phyloP scores from a whole-genome alignment of 768 basidiomycete species.

The Lactarius akahatsu region DNA sequence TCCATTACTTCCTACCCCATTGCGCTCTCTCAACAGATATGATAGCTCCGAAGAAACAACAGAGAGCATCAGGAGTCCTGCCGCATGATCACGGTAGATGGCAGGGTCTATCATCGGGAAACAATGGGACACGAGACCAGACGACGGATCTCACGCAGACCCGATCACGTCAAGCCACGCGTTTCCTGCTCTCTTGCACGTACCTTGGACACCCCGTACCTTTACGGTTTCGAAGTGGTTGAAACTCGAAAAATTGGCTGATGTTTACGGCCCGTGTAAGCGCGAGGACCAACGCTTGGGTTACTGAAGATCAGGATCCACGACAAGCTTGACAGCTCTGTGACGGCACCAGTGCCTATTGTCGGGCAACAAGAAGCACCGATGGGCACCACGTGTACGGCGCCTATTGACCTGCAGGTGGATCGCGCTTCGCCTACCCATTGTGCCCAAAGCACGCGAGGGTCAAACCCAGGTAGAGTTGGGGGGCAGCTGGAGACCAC shows the following conservation, averaged over 20 bases:
- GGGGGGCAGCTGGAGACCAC: not conserved
- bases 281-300: not conserved
- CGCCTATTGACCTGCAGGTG: not conserved
- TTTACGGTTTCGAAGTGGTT: not conserved
- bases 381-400: not conserved
- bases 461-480: not conserved
- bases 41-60: not conserved
- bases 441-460: not conserved
- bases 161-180: not conserved
- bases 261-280: not conserved
- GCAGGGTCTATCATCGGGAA: not conserved
- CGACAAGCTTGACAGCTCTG: not conserved
- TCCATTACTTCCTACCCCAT: not conserved
- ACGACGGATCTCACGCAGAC: not conserved
- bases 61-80: not conserved
- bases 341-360: no score
- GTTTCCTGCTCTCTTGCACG: not conserved
- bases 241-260: not conserved
- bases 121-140: not conserved
- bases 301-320: not conserved
- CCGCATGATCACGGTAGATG: not conserved
- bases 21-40: no score
- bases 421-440: not conserved
- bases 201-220: conserved; percentile 3
- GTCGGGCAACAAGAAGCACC: not conserved